Base-by-base conservation (phyloP, 768 basidiomycete species). In the Chalciporus piperatus region DNA sequence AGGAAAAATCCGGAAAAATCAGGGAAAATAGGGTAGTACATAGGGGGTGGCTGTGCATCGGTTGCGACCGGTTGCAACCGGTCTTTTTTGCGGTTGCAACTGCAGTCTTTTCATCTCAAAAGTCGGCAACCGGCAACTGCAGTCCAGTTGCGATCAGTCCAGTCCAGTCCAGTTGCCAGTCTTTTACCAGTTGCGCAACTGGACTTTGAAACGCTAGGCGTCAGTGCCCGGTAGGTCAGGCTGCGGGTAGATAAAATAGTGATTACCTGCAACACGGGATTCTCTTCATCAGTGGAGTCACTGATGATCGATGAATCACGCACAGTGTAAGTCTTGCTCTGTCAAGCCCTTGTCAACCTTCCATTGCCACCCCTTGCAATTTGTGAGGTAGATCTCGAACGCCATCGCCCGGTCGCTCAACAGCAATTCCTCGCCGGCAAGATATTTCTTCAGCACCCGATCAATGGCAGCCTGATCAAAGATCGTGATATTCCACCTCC, bases 231-330 rank as follows among this genome's bases (percentile, higher is more conserved):
- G 60, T 5, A 67, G 52, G 35, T 72, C 62, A 28, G 68, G 66
- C 48, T 65, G 52, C 35, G 59, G 59, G 54, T 70, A 74, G 14
- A 75, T 71, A 14, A 70, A 35, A 44, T 72, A 74, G 5, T 48
- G 56, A 27, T 70, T 66, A 59, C 67, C 48, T 65, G 52, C 48
- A 38, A 25, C n/a, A n/a, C 54, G 4, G 22, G 38, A 41, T 56
- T n/a, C 47, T 53, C 40, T 20, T 16, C 1, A 45, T 11, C 40
- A 19, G 10, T 43, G 19, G 28, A 47, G 22, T n/a, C 32, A 41
- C 33, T 43, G 14, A 44, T 23, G 50, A 16, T 27, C 28, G 12
- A 42, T 22, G 19, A 33, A n/a, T 48, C 47, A 20, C 23, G 14
- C 6, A 61, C 54, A 22, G 27, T 63, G 60, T 47, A 55, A 42